Conservation (phyloP, 2,329 filamentous ascomycete genomes). For the Aspergillus pseudonomiae region DNA sequence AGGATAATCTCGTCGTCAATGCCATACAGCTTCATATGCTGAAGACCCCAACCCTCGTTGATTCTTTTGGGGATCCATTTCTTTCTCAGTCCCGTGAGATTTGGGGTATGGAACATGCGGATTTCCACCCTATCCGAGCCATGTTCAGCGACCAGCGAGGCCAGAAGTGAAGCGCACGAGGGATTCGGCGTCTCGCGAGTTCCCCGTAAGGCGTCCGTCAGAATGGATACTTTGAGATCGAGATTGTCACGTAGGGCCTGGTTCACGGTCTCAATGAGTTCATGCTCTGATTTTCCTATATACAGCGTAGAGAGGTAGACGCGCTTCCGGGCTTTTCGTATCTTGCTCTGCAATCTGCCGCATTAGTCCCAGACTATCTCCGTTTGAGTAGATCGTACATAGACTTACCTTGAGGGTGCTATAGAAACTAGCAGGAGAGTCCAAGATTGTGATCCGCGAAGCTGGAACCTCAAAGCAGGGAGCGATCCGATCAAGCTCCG, state of each 20-base stretch:
- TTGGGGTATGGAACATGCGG: slow-evolving; percentile 97
- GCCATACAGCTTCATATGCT: slow-evolving; percentile 99
- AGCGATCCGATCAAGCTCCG: slow-evolving; percentile 83
- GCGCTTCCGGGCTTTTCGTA: slow-evolving; percentile 73
- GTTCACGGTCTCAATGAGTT: slow-evolving; percentile 78
- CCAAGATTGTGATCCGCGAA: slow-evolving; percentile 76
- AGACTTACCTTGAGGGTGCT: slow-evolving; percentile 75
- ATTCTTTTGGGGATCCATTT: slow-evolving; percentile 82
- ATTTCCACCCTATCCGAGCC: slow-evolving; percentile 83
- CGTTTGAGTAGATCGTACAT: too few species aligned
- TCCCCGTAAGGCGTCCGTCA: slow-evolving; percentile 88
- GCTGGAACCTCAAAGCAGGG: slow-evolving; percentile 87
- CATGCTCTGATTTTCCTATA: slow-evolving; percentile 89
- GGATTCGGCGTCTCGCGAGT: slow-evolving; percentile 85
- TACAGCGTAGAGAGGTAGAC: slow-evolving; percentile 97
- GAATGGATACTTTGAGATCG: slow-evolving; percentile 77
- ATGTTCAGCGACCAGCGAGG: slow-evolving; percentile 81
- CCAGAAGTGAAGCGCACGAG: slow-evolving; percentile 85
- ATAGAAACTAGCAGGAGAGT: slow-evolving; percentile 87
- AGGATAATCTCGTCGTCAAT: slow-evolving; percentile 94
- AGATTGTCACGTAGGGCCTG: slow-evolving; percentile 75
- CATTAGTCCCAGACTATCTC: slow-evolving; percentile 5
- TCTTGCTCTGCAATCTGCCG: slow-evolving; percentile 65
- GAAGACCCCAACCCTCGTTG: slow-evolving; percentile 96
- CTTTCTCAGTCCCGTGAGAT: slow-evolving; percentile 84